phyloP scores from a whole-genome alignment of 2,329 filamentous ascomycete genomes.

The Cladosporium austrohemisphaericum region DNA sequence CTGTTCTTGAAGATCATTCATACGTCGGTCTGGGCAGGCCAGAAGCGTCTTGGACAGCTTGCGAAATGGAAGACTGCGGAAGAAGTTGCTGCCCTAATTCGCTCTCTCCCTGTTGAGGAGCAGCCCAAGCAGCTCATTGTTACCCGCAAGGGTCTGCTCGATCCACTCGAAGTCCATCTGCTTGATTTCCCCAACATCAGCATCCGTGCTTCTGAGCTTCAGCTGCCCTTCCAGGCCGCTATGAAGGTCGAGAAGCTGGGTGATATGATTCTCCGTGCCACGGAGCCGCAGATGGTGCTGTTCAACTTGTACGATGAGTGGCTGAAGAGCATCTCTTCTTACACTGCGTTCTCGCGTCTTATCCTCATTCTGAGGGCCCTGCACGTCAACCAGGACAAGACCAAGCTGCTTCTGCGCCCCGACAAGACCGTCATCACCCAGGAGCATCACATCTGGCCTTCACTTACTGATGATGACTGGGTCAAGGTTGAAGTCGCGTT shows the following conservation, averaged over 20 bases:
- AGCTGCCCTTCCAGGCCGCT: slow-evolving; percentile 96
- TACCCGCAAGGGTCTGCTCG: slow-evolving; percentile 91
- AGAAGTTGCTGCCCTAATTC: slow-evolving; percentile 96
- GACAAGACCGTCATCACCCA: slow-evolving; percentile 98
- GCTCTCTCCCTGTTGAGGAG: slow-evolving; percentile 93
- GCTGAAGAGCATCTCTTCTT: slow-evolving; percentile 97
- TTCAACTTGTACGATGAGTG: slow-evolving; percentile 99
- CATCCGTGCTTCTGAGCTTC: slow-evolving; percentile 92
- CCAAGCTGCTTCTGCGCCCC: slow-evolving; percentile 87
- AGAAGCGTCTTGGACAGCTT: slow-evolving; percentile 96
- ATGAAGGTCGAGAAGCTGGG: slow-evolving; percentile 99
- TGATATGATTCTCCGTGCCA: slow-evolving; percentile 97
- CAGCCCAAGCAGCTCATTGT: slow-evolving; percentile 99
- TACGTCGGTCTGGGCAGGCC: slow-evolving; percentile 97
- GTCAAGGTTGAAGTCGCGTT: slow-evolving; percentile 98
- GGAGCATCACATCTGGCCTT: slow-evolving; percentile 98
- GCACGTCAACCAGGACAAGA: slow-evolving; percentile 98
- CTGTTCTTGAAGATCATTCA: slow-evolving; percentile 99
- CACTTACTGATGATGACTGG: slow-evolving; percentile 92
- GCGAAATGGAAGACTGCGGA: slow-evolving; percentile 99
- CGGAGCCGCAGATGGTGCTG: slow-evolving; percentile 98
- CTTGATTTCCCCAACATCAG: slow-evolving; percentile 99
- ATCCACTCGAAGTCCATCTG: slow-evolving; percentile 94
- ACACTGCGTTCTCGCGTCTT: slow-evolving; percentile 94
- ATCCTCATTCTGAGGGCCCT: slow-evolving; percentile 90